A percentile compares a stretch with the other conserved stretches of the same genome.
Evolutionary conservation across 495 filamentous ascomycete genomes (phyloP).

Genomic region (Clavariopsis aquatica): DNA sequence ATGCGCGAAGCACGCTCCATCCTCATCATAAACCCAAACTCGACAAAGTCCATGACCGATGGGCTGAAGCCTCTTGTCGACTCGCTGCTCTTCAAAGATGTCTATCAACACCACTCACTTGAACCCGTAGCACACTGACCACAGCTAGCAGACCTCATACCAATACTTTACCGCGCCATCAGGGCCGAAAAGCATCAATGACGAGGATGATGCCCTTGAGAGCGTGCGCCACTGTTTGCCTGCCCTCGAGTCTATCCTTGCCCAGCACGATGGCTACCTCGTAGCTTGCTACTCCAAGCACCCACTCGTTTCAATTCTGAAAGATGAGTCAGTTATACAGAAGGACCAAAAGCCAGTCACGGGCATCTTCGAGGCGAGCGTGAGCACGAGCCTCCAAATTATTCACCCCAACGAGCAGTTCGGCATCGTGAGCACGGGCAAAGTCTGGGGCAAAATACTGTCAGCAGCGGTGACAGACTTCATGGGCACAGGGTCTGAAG

Average conservation of each 20-base stretch:
- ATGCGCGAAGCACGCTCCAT: constrained; percentile 50
- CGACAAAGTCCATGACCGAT: constrained; percentile 77
- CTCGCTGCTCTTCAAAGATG: constrained; percentile 52
- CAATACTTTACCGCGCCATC: constrained; percentile 59
- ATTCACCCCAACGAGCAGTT: constrained; percentile 60
- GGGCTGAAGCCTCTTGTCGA: constrained; percentile 66
- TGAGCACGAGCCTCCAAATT: constrained; percentile 58
- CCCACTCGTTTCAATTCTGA: constrained; percentile 69
- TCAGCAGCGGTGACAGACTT: constrained; percentile 59
- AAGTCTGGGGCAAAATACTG: constrained; percentile 75
- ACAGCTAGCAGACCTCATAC: constrained; percentile 50
- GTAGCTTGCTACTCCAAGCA: constrained; percentile 90
- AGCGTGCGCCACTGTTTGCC: constrained; percentile 58
- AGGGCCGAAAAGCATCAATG: constrained; percentile 65
- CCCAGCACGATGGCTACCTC: constrained; percentile 71
- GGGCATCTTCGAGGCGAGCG: constrained; percentile 85
- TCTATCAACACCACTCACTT: constrained; percentile 40
- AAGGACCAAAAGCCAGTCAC: constrained; percentile 60
- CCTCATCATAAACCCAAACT: constrained; percentile 91
- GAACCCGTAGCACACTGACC: constrained; percentile 23
- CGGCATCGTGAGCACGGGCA: constrained; percentile 88
- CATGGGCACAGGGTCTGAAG: constrained; percentile 47
- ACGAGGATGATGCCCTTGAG: constrained; percentile 56
- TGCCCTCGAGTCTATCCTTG: constrained; percentile 54
- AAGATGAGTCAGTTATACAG: constrained; percentile 36